A percentile compares a stretch with the other conserved stretches of the same genome.
These are phyloP conservation scores for Aspergillus awamori DNA, from an alignment of 2,329 filamentous ascomycete genomes.

Conservation along the genomic window DNA sequence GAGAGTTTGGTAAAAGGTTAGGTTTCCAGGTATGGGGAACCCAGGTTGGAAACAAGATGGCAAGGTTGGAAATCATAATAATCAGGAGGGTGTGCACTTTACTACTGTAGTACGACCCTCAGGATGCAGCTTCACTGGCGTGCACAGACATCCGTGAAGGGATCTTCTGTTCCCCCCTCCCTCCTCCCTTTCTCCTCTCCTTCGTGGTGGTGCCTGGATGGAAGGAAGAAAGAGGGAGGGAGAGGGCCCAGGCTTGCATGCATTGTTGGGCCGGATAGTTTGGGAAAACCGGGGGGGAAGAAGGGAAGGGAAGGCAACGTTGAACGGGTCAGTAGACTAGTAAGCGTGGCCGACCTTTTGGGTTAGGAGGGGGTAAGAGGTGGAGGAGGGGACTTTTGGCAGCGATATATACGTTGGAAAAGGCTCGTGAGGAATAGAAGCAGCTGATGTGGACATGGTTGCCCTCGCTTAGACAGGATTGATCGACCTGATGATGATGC, in stretches of 20 bases:
- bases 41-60: background rate
- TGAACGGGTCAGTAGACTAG: background rate
- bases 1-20: background rate
- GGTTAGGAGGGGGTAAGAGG: too few relatives aligned
- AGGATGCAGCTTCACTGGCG: slow-evolving; percentile 2
- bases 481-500: background rate
- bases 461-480: background rate
- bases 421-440: background rate
- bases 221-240: background rate
- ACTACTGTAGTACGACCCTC: background rate
- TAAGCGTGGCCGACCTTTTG: background rate
- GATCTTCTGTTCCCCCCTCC: background rate
- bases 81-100: background rate
- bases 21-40: background rate
- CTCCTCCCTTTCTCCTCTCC: background rate
- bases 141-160: slow-evolving; percentile 6
- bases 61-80: background rate
- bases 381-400: background rate
- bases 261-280: background rate
- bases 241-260: background rate
- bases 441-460: background rate
- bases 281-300: background rate
- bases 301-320: background rate
- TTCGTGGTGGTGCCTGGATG: background rate
- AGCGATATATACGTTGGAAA: too few relatives aligned